Evolutionary conservation across 2,329 filamentous ascomycete genomes (phyloP).

Genomic region (Erysiphe neolycopersici): DNA sequence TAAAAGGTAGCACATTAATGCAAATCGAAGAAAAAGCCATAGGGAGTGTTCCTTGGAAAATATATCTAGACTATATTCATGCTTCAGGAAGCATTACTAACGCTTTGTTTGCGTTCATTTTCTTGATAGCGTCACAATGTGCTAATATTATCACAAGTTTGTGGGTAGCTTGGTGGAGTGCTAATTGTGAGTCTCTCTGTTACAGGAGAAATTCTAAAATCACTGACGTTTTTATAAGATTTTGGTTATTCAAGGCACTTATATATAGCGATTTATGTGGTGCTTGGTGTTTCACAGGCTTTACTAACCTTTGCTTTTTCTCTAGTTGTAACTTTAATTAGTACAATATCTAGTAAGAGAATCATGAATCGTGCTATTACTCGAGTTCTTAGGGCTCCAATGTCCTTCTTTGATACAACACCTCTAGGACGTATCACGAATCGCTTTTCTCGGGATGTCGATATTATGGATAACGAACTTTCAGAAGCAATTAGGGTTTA

Average conservation of each 20-base stretch:
- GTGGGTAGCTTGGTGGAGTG: conserved; percentile 90
- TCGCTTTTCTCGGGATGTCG: conserved; percentile 82
- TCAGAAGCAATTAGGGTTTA: conserved; percentile 84
- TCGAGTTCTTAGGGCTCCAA: conserved; percentile 43
- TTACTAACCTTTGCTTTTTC: conserved; percentile 60
- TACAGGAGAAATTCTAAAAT: not conserved
- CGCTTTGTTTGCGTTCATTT: conserved; percentile 25
- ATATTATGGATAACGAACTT: conserved; percentile 86
- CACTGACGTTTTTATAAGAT: conserved; percentile 11
- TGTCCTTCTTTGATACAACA: conserved; percentile 93
- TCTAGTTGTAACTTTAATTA: conserved; percentile 47
- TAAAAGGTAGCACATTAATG: conserved; percentile 40
- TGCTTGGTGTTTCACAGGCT: conserved; percentile 43
- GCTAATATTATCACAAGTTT: conserved; percentile 69
- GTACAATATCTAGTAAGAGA: conserved; percentile 54
- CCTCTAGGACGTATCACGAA: conserved; percentile 89
- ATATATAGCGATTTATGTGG: conserved; percentile 50
- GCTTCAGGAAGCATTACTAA: conserved; percentile 31
- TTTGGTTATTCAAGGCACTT: conserved; percentile 37
- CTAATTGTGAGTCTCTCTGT: conserved; percentile 30
- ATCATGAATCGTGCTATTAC: conserved; percentile 63
- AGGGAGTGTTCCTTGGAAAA: conserved; percentile 32
- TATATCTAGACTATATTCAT: conserved; percentile 37
- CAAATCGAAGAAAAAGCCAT: conserved; percentile 38
- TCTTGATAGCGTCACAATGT: conserved; percentile 39